phyloP scores from a whole-genome alignment of 2,329 filamentous ascomycete species.

The Cadophora luteo-olivacea region DNA sequence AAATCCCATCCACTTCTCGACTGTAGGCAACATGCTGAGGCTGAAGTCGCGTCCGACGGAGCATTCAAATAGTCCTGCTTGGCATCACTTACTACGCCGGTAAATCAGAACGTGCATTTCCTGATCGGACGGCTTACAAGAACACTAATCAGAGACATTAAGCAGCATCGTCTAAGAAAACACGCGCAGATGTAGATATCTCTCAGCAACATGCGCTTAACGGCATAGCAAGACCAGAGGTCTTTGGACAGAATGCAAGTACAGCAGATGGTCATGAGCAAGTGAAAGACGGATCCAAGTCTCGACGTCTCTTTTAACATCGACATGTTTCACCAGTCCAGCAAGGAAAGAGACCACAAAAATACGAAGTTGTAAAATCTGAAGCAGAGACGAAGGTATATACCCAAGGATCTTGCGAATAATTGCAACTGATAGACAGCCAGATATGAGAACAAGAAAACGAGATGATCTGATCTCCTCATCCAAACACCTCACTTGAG shows the following conservation, averaged over 20 bases:
- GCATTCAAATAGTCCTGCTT: too few species aligned
- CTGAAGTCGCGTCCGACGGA: too few species aligned
- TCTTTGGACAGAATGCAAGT: neutral
- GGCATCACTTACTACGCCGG: too few species aligned
- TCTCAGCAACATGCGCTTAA: too few species aligned
- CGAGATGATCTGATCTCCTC: neutral
- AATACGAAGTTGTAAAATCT: neutral
- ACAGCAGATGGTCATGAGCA: neutral
- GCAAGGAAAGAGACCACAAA: neutral
- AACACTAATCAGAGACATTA: too few species aligned
- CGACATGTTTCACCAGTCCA: neutral
- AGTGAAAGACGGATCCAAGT: neutral
- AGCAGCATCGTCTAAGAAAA: too few species aligned
- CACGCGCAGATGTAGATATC: too few species aligned
- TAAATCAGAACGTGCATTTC: too few species aligned
- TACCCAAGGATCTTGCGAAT: neutral
- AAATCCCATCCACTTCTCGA: too few species aligned
- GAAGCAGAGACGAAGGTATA: neutral
- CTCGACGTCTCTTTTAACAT: neutral
- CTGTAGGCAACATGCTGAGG: too few species aligned
- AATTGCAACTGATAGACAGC: neutral
- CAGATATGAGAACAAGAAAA: neutral
- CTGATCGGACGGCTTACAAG: too few species aligned
- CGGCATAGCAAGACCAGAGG: too few species aligned
- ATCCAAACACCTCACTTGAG: slow-evolving; percentile 6